Evolutionary conservation across 768 basidiomycete genomes (phyloP).

Genomic region (Pleurotus platypus): DNA sequence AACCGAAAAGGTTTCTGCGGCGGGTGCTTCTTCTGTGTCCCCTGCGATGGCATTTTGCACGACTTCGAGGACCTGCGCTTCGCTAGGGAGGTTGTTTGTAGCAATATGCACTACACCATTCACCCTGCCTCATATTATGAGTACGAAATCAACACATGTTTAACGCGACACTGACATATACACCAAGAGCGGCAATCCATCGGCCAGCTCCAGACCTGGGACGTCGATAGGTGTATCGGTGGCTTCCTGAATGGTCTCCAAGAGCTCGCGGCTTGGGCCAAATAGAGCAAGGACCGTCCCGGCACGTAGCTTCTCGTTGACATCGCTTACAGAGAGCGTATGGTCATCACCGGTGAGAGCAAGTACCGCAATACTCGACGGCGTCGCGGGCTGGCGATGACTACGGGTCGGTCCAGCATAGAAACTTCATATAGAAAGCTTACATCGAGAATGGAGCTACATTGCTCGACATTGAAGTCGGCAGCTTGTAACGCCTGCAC

Average conservation of each 20-base stretch:
- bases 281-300: background rate
- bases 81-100: too few relatives aligned
- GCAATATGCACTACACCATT: background rate
- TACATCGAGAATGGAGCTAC: too few relatives aligned
- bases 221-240: background rate
- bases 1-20: too few relatives aligned
- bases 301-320: background rate
- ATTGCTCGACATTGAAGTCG: too few relatives aligned
- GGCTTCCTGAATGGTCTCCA: background rate
- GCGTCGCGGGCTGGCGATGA: too few relatives aligned
- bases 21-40: too few relatives aligned
- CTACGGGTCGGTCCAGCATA: too few relatives aligned
- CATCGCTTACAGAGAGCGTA: background rate
- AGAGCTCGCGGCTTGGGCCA: background rate
- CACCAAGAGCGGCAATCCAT: background rate
- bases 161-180: background rate
- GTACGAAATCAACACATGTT: too few relatives aligned
- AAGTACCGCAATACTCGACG: background rate
- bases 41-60: too few relatives aligned
- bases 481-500: too few relatives aligned
- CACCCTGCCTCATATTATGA: background rate
- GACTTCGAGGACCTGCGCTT: too few relatives aligned
- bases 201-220: background rate
- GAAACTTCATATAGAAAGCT: too few relatives aligned
- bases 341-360: background rate